Evolutionary conservation across 257 asterid genomes (phyloP), one percentile per base, ranked within the genome.

Genomic region (Henckelia pumila): DNA sequence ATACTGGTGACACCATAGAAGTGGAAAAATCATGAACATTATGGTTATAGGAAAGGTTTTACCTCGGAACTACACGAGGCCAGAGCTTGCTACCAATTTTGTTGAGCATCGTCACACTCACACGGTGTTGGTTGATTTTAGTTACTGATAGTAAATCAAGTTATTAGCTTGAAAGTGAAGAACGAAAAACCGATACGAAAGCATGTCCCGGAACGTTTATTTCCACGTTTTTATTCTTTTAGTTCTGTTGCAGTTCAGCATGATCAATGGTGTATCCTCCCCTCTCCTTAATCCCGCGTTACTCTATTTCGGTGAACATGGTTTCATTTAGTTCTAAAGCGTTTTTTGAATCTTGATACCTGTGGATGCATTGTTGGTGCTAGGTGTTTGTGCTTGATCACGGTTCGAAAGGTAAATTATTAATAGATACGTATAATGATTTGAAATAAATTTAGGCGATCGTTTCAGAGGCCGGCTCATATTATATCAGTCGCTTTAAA

Each of bases 51-150:
- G 30, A 60, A 62, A 71, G 66, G 65, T 37, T 47, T 30, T 26
- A 30, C 10, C 58, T 49, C 71, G 19, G 21, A 47, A 47, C 20
- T 17, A 17, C 21, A 4, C 29, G 71, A 56, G 68, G 37, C 59
- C 26, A 2, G 70, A 25, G 35, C 66, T 69, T 57, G 25, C 69
- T 56, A 53, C 73, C 50, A 70, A 63, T 66, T 72, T 68, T 64
- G 68, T 57, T 61, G 1, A 52, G 3, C 50, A 11, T 40, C 50
- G 6, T 40, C 50, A 40, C 50, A 40, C 14, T 40, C 50, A 40
- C 50, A 40, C 14, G 30, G 5, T 28, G 30, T 28, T 8, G 16
- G 16, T 10, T 10, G 16, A 35, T 35, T 35, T 35, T 35, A 35
- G 16, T 35, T 35, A 35, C 44, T 2, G 61, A 47, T 44, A 22